These are phyloP conservation scores for Lyophyllum atratum DNA, from an alignment of 768 basidiomycete genomes.

Conservation along the genomic window DNA sequence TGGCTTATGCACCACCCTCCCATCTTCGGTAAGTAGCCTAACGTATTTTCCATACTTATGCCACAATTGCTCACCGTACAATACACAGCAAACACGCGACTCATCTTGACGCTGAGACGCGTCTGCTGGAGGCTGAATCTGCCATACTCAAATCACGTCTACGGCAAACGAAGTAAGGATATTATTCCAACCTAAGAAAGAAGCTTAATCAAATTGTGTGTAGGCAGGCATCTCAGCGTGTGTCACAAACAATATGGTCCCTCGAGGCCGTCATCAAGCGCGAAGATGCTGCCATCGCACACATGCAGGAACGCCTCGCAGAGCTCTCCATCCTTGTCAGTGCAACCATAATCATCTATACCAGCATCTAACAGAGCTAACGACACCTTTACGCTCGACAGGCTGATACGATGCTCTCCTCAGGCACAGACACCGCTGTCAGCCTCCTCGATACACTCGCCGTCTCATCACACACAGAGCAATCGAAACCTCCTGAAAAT, in stretches of 20 bases:
- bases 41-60: neutral
- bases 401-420: slow-evolving; percentile 16
- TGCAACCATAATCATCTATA: neutral
- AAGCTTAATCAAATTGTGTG: neutral
- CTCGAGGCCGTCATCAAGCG: slow-evolving; percentile 24
- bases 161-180: slow-evolving; percentile 29
- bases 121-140: slow-evolving; percentile 27
- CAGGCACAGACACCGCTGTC: slow-evolving; percentile 11
- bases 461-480: neutral
- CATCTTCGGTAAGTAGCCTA: slow-evolving; percentile 13
- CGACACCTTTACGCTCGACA: neutral
- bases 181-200: neutral
- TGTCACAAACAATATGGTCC: slow-evolving; percentile 23
- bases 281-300: slow-evolving; percentile 18
- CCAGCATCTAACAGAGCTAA: neutral
- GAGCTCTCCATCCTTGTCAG: slow-evolving; percentile 31
- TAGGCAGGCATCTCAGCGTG: slow-evolving; percentile 26
- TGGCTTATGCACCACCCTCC: slow-evolving; percentile 22
- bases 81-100: slow-evolving; percentile 24
- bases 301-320: slow-evolving; percentile 24
- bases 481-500: neutral
- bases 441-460: slow-evolving; percentile 12
- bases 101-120: slow-evolving; percentile 25
- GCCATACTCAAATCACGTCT: slow-evolving; percentile 28
- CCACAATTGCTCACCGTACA: neutral